Evolutionary conservation across 495 filamentous ascomycete species (phyloP).

Genomic region (Lasiosphaeria miniovina): DNA sequence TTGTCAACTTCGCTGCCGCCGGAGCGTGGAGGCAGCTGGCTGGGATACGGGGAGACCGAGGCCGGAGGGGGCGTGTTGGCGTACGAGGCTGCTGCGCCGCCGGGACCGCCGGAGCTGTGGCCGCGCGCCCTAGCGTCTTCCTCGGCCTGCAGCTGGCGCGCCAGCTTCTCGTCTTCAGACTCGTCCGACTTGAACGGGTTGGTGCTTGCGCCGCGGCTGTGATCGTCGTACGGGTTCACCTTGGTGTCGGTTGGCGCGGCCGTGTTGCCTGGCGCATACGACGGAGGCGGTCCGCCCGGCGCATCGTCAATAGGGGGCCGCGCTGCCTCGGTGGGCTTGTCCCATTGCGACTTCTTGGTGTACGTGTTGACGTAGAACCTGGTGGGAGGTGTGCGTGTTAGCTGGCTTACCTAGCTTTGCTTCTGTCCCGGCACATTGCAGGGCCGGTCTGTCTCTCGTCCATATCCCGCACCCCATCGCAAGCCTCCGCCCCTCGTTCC

Average conservation of each 20-base stretch:
- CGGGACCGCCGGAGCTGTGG: neutral
- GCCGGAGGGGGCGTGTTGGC: conserved; percentile 21
- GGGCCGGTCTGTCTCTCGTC: neutral
- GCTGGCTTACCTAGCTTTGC: neutral
- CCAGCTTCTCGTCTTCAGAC: conserved; percentile 68
- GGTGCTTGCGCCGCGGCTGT: conserved; percentile 10
- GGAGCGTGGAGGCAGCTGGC: conserved; percentile 38
- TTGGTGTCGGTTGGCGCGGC: conserved; percentile 55
- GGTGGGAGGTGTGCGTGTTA: neutral
- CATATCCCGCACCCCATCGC: neutral
- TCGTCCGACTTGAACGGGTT: conserved; percentile 32
- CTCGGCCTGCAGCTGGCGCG: conserved; percentile 76
- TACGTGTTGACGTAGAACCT: conserved; percentile 89
- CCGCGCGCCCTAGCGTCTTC: conserved; percentile 62
- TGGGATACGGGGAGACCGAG: conserved; percentile 3
- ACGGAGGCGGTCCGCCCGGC: conserved; percentile 59
- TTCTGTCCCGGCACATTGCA: neutral
- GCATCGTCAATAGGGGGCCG: conserved; percentile 41
- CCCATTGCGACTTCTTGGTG: conserved; percentile 87
- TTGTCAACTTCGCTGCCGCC: conserved; percentile 29
- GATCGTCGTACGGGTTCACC: conserved; percentile 59
- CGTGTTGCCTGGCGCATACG: conserved; percentile 51
- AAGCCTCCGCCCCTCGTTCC: too few relatives aligned
- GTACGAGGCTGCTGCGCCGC: conserved; percentile 26
- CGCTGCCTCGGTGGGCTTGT: conserved; percentile 63